Percentiles rank a stretch among this genome's conserved stretches.
These are phyloP conservation scores for Phytophthora rubi DNA, from an alignment of 352 stramenopile species.

Conservation along the genomic window DNA sequence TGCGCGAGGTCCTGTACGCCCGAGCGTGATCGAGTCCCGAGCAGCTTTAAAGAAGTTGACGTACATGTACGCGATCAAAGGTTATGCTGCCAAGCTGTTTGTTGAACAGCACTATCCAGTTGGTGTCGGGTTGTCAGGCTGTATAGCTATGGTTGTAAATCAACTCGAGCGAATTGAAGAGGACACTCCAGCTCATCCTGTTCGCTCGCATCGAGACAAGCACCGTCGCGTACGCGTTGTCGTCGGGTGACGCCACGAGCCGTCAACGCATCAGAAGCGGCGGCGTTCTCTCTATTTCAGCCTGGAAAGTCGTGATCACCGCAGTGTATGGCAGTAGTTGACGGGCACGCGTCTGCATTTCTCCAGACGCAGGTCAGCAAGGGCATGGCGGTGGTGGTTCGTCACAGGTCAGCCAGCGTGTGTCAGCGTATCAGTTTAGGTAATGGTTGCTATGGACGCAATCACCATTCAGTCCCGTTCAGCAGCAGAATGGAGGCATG, in stretches of 20 bases:
- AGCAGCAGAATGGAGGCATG: conserved; percentile 1
- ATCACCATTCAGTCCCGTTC: conserved; percentile 20
- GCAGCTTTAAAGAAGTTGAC: neutral
- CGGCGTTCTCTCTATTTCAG: conserved; percentile 26
- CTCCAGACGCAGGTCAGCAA: conserved; percentile 24
- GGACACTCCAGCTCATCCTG: neutral
- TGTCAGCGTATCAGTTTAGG: conserved; percentile 31
- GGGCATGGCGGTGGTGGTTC: conserved; percentile 15
- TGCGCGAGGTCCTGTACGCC: conserved; percentile 30
- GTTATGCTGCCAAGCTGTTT: too few relatives aligned
- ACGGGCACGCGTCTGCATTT: conserved; percentile 15
- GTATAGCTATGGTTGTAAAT: too few relatives aligned
- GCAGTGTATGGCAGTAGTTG: neutral
- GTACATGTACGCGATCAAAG: neutral
- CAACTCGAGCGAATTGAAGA: too few relatives aligned
- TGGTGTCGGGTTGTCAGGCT: too few relatives aligned
- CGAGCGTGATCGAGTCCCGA: neutral
- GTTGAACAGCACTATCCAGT: too few relatives aligned
- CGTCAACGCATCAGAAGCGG: conserved; percentile 32
- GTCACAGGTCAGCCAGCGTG: conserved; percentile 1
- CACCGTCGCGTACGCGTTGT: conserved; percentile 15
- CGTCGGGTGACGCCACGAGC: conserved; percentile 11
- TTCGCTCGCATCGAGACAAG: neutral
- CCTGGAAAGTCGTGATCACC: conserved; percentile 11
- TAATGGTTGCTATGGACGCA: conserved; percentile 23